A percentile compares a stretch with the other conserved stretches of the same genome.
Evolutionary conservation across 257 asterid genomes (phyloP).

Genomic region (Solanum piurae): DNA sequence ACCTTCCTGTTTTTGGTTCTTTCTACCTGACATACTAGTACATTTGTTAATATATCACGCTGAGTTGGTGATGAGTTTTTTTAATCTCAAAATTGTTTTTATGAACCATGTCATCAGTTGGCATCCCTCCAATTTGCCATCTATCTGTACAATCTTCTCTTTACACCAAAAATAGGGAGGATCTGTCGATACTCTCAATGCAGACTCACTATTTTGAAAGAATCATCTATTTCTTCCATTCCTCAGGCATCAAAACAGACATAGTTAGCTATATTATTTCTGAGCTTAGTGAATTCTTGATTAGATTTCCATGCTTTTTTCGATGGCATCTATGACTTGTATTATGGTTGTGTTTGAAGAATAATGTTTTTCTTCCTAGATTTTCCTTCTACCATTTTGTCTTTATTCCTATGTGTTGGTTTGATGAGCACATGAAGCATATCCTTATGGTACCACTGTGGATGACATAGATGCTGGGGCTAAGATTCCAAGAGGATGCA

Average conservation of each 20-base stretch:
- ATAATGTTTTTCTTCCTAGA: not conserved
- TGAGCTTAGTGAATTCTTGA: not conserved
- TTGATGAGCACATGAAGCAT: constrained; percentile 3
- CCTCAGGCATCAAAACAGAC: not conserved
- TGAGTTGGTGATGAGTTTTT: not conserved
- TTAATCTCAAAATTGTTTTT: not conserved
- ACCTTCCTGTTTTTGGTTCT: not conserved
- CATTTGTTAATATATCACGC: not conserved
- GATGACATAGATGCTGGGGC: constrained; percentile 50
- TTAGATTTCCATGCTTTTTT: not conserved
- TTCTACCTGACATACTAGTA: not conserved
- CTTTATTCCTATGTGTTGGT: not conserved
- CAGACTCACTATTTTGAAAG: not conserved
- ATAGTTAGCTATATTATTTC: not conserved
- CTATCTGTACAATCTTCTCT: not conserved
- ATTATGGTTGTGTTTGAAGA: not conserved
- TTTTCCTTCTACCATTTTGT: not conserved
- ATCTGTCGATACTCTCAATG: not conserved
- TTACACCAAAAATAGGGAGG: not conserved
- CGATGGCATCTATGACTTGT: not conserved
- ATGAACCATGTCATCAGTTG: not conserved
- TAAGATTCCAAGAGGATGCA: constrained; percentile 64
- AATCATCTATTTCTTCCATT: not conserved
- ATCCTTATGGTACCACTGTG: not conserved
- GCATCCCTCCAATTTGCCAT: not conserved